phyloP scores from a whole-genome alignment of 202 grass and related monocot genomes.

The Setaria italica region DNA sequence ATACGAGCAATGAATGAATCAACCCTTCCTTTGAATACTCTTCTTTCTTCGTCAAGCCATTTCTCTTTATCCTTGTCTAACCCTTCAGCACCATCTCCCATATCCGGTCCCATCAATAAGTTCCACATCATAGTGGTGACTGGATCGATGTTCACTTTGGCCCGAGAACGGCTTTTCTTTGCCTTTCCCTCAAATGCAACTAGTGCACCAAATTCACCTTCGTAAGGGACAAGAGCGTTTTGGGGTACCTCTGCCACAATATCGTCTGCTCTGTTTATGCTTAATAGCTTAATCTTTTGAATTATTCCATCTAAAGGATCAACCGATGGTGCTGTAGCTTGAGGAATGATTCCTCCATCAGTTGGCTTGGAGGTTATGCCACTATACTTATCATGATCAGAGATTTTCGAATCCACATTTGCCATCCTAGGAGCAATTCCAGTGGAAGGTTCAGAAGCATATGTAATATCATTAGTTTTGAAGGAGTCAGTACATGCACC shows the following conservation, averaged over 20 bases:
- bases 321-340: conserved; percentile 34
- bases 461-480: conserved; percentile 36
- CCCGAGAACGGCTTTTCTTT: conserved; percentile 67
- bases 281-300: conserved; percentile 63
- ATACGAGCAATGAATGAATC: conserved; percentile 95
- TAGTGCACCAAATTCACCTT: conserved; percentile 54
- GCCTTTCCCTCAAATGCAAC: conserved; percentile 66
- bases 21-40: conserved; percentile 72
- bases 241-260: conserved; percentile 36
- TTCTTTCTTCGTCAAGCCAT: conserved; percentile 84
- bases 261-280: conserved; percentile 45
- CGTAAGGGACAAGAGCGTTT: conserved; percentile 61
- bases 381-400: conserved; percentile 21
- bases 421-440: not conserved
- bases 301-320: conserved; percentile 64
- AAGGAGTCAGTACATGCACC: conserved; percentile 8
- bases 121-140: conserved; percentile 86
- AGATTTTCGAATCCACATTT: conserved; percentile 32
- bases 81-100: conserved; percentile 48
- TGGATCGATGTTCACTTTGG: conserved; percentile 78
- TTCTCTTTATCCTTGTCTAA: conserved; percentile 75
- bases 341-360: conserved; percentile 36
- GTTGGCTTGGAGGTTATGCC: conserved; percentile 12
- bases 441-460: conserved; percentile 44
- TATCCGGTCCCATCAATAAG: conserved; percentile 75